A percentile compares a stretch with the other conserved stretches of the same genome.
Evolutionary conservation across 2,329 filamentous ascomycete genomes (phyloP).

Genomic region (Drechmeria coniospora): DNA sequence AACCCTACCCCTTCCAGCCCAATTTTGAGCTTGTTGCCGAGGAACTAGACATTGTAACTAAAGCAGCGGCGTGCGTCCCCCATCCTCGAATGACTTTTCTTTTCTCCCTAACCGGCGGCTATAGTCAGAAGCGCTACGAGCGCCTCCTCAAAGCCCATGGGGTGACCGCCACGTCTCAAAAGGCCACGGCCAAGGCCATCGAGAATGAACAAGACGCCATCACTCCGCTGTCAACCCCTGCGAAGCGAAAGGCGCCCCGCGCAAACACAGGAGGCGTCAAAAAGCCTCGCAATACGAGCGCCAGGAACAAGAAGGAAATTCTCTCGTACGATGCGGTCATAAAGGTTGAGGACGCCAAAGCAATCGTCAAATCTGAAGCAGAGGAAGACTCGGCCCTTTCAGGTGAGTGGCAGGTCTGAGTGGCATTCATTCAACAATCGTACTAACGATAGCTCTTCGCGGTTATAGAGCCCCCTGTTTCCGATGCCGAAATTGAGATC

Average conservation of each 20-base stretch:
- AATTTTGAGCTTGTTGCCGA: slow-evolving; percentile 50
- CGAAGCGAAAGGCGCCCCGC: slow-evolving; percentile 9
- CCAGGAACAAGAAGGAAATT: too few species aligned
- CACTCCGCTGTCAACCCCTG: neutral
- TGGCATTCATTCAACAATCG: neutral
- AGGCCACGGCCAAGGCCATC: slow-evolving; percentile 8
- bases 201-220: slow-evolving; percentile 11
- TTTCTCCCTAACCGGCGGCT: neutral
- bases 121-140: slow-evolving; percentile 52
- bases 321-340: too few species aligned
- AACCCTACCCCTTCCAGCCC: slow-evolving; percentile 30
- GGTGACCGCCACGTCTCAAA: slow-evolving; percentile 20
- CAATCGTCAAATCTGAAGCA: too few species aligned
- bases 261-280: slow-evolving; percentile 7
- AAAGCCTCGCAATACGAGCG: too few species aligned
- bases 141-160: slow-evolving; percentile 46
- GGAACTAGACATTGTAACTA: slow-evolving; percentile 46
- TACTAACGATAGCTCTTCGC: neutral
- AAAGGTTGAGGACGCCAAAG: too few species aligned
- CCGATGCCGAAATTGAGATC: slow-evolving; percentile 1
- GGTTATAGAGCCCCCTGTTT: slow-evolving; percentile 1
- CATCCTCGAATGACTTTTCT: neutral
- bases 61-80: slow-evolving; percentile 53
- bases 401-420: slow-evolving; percentile 7
- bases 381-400: slow-evolving; percentile 11